Evolutionary conservation across 1,139 yeast genomes (phyloP), one percentile per base, ranked within the genome.

Genomic region (Taphrina deformans): DNA sequence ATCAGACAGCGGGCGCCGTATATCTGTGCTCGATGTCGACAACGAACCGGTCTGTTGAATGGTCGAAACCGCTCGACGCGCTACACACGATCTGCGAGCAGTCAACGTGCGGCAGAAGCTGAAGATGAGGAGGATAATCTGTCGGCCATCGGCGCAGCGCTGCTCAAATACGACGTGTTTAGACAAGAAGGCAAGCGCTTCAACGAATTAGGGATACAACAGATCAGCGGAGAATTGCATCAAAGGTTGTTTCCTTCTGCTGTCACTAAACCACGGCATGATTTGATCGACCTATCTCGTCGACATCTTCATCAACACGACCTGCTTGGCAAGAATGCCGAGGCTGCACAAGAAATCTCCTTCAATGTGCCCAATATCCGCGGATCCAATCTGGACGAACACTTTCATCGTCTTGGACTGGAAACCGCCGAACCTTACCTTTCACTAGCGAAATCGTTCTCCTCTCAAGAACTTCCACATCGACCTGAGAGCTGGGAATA

Each of bases 351-450:
- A 1, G 91, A 96, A 0, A 83, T 91, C 2, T 73, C 78, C 18
- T 82, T 93, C 59, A 75, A 80, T 1, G 71, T 91, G 35, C 99
- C 99, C 0, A 74, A 76, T 24, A 74, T 93, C 29, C 84, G 85
- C 58, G 99, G 98, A 0, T 71, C 75, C 0, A 76, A 85, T 3
- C 75, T 95, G 12, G 96, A 88, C 73, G 96, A 90, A 72, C 99
- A 95, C 77, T 95, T 95, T 73, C 81, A 85, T 71, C 81, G 82
- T 68, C 75, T 95, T 1, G 98, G 96, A 0, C 73, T 77, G 31
- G 72, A 80, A 71, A 80, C 84, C 10, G 76, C 86, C 2, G 83
- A 84, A 63, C 89, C 92, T 0, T 92, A 88, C 75, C 74, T 83
- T 53, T 71, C 73, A 55, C 80, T 84, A 73, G 83, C 78, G 59